Base-by-base conservation (phyloP, 495 filamentous ascomycete genomes). In the Penicillium herquei region DNA sequence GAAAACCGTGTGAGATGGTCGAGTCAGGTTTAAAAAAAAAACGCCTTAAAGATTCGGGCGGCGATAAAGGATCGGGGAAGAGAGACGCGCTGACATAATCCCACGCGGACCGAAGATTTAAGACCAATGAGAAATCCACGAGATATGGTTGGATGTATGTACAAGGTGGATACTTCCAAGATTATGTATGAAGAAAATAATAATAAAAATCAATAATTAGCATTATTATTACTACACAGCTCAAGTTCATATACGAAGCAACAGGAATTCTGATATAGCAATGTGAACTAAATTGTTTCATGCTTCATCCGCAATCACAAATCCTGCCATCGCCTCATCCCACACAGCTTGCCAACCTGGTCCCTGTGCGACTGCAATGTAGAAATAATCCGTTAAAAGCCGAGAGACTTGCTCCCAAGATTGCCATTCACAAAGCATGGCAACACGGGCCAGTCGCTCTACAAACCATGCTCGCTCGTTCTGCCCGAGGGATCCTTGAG, bases 71-170 rank as follows among this genome's bases (percentile, higher is more conserved):
- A 61, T 58, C 61, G 52, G 63, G 52, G 59, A 87, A 17, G 69
- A 77, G 55, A 90, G 87, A 82, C 70, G 71, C 43, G 81, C 83
- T 61, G 80, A 85, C 62, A 82, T 87, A 39, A 73, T 70, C 51
- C 17, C 14, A 16, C 18, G 21, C 7, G 30, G n/a, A 7, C 43
- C 26, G 26, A 13, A 46, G 13, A 37, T 10, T 13, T 16, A 13
- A 32, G 32, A 32, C 47, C 47, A 30, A 49, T 32, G 32, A 49
- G 47, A 49, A 49, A 49, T 49, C 32, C 7, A 18, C 26, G 43
- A 13, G 43, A 46, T 46, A 5, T 46, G 43, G 43, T 46, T 46
- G 43, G 43, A 14, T 46, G 9, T 37, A 9, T 13, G 8, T 9
- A 9, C 12, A 9, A 9, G 34, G 34, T 37, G 34, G 34, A 10